Evolutionary conservation across 2,329 filamentous ascomycete species (phyloP), one percentile per base, ranked within the genome.

Genomic region (Arthroderma sp.): DNA sequence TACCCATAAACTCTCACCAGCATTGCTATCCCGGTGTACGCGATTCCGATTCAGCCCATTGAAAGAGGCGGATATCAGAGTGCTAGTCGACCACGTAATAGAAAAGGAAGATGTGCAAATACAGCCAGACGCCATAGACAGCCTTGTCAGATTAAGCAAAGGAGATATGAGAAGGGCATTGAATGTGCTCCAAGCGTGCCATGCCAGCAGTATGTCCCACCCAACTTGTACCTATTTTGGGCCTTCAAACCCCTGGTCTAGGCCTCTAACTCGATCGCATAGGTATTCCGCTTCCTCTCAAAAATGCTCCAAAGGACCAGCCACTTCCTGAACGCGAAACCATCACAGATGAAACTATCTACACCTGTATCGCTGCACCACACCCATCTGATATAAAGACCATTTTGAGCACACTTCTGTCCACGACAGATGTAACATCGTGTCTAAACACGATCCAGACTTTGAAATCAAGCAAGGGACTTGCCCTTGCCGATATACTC

Each of bases 141-240:
- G 85, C 43, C 71, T 98, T 28, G 85, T 98, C 10, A 80, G 72
- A 50, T 70, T 98, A 47, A 93, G 86, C 63, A 93, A 89, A 62
- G 91, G 91, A 43, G 91, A 98, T 59, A 98, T 98, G 91, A 77
- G 91, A 58, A 73, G 91, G 51, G 88, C 91, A 0, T 64, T 98
- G 53, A 98, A 98, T 57, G 91, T 98, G 6, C 72, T 98, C 29
- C 91, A 98, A 66, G 91, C 91, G 6, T 98, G 91, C 53, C 86
- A 96, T 61, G 91, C 91, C 31, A 94, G 87, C 49, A 93, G 86
- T 78, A 76, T 71, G 69, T 63, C 11, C 8, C 30, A 27, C 22
- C 15, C 36, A 15, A 42, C 8, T 11, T 28, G 3, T 10, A 10
- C 27, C 34, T 9, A n/a, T 6, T 10, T 10, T 39, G 7, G 29